Evolutionary conservation across 2,329 filamentous ascomycete species (phyloP).

Genomic region (Xylaria sp.): DNA sequence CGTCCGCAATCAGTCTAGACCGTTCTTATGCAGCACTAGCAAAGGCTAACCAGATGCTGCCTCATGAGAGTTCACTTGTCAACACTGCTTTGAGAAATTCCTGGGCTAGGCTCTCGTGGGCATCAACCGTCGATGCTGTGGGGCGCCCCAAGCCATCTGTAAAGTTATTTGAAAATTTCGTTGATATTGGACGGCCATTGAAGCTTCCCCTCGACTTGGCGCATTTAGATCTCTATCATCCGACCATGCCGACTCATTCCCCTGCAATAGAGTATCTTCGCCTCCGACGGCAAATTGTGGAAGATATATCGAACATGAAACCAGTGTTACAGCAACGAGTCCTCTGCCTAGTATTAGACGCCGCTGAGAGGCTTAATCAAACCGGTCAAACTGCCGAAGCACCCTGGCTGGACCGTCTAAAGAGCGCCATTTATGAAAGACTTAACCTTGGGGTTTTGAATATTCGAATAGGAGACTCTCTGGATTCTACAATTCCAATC

Average conservation of each 20-base stretch:
- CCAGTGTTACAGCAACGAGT: constrained; percentile 30
- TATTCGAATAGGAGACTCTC: constrained; percentile 19
- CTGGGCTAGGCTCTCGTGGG: constrained; percentile 63
- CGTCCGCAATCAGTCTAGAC: constrained; percentile 57
- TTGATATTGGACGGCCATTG: constrained; percentile 58
- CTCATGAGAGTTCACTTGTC: constrained; percentile 50
- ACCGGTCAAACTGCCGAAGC: constrained; percentile 42
- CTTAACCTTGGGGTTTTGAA: constrained; percentile 40
- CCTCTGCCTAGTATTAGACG: constrained; percentile 44
- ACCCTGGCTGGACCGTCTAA: constrained; percentile 45
- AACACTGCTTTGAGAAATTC: constrained; percentile 54
- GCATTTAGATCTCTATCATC: constrained; percentile 67
- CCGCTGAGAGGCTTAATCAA: constrained; percentile 42
- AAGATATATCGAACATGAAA: constrained; percentile 14
- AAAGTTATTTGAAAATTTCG: constrained; percentile 64
- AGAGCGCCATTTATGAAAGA: constrained; percentile 37
- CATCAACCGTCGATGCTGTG: constrained; percentile 63
- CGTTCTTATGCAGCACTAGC: constrained; percentile 61
- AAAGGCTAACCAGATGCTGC: constrained; percentile 58
- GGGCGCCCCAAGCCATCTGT: constrained; percentile 59
- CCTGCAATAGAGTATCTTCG: constrained; percentile 61
- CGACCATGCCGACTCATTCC: constrained; percentile 59
- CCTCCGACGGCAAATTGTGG: constrained; percentile 21
- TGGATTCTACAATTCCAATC: constrained; percentile 33
- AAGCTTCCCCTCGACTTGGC: constrained; percentile 59